phyloP scores from a whole-genome alignment of 352 stramenopile species.

The Pythium brassicae region DNA sequence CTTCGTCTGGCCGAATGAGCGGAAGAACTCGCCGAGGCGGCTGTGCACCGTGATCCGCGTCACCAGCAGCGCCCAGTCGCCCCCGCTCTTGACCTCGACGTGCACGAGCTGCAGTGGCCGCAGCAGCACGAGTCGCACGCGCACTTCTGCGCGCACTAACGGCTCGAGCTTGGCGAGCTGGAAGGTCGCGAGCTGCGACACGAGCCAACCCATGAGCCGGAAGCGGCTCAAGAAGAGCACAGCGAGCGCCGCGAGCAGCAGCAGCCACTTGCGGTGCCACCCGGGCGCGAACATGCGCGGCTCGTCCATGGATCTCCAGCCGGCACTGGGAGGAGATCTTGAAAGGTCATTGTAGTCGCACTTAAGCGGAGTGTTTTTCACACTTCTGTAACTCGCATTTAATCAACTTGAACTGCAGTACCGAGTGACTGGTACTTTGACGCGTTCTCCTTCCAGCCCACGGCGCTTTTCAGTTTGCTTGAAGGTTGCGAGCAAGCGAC shows the following conservation, averaged over 20 bases:
- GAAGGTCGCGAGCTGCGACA: constrained; percentile 37
- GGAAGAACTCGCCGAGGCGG: constrained; percentile 60
- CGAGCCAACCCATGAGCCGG: constrained; percentile 41
- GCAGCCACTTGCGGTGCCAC: constrained; percentile 67
- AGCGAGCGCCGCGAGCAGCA: constrained; percentile 27
- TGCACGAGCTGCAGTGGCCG: constrained; percentile 40
- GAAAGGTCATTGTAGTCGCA: background rate
- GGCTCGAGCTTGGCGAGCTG: constrained; percentile 26
- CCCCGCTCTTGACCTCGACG: constrained; percentile 29
- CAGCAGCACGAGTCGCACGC: constrained; percentile 42
- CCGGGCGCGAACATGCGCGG: constrained; percentile 18
- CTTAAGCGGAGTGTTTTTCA: too few relatives aligned
- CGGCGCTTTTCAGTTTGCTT: too few relatives aligned
- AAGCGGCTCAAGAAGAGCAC: constrained; percentile 58
- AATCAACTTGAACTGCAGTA: too few relatives aligned
- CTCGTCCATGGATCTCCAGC: constrained; percentile 3
- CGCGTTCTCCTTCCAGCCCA: too few relatives aligned
- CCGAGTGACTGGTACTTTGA: too few relatives aligned
- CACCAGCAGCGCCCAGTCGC: constrained; percentile 37
- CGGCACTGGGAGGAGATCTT: background rate
- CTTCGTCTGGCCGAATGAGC: constrained; percentile 71
- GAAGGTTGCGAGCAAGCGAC: too few relatives aligned
- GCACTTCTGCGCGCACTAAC: constrained; percentile 17
- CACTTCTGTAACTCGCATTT: too few relatives aligned
- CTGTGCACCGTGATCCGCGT: constrained; percentile 43